Base-by-base conservation (phyloP, 2,329 filamentous ascomycete genomes). In the Cladosporium sp. region DNA sequence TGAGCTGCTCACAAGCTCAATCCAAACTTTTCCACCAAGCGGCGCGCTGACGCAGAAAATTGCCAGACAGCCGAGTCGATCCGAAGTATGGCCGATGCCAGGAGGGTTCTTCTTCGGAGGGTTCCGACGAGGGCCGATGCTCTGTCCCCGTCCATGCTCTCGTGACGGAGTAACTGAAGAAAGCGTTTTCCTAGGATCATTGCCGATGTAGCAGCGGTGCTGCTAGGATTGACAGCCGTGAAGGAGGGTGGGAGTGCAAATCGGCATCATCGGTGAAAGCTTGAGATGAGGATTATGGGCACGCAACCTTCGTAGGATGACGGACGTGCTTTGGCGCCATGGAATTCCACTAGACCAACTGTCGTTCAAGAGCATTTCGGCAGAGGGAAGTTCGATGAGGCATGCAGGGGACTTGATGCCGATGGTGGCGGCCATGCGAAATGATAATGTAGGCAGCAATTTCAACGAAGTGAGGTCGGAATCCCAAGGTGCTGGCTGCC, bases 1-100 rank as follows among this genome's bases (percentile, higher is more conserved):
- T 55, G 34, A 8, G 8, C 2, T 32, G 21, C 8, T 26, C 10
- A 12, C 30, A 32, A 54, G 3, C 30, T 4, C 5, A 3, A 32
- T 55, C 52, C 7, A 15, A 21, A 21, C 28, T 55, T 26, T 52
- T 52, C 11, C 21, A 26, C n/a, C 28, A 24, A 24, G 24, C 24
- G 24, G 24, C 24, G 24, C 2, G 15, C 4, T 11, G 51, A 30
- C 51, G 51, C 30, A 44, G n/a, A 47, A 21, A 11, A 12, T 21
- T 34, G 15, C 10, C 52, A 30, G n/a, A 28, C 11, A 38, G 21
- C 55, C 32, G 32, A 58, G 18, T 36, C 32, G 34, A 36, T 14
- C 55, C 55, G 55, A 41, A 14, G 55, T 58, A 36, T 58, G 34
- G 32, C 55, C 55, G 55, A 14, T 36, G 34, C 28, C 52, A 30